Conservation (phyloP, 192 early-diverging fungal species). For the Chytriomyces hyalinus region DNA sequence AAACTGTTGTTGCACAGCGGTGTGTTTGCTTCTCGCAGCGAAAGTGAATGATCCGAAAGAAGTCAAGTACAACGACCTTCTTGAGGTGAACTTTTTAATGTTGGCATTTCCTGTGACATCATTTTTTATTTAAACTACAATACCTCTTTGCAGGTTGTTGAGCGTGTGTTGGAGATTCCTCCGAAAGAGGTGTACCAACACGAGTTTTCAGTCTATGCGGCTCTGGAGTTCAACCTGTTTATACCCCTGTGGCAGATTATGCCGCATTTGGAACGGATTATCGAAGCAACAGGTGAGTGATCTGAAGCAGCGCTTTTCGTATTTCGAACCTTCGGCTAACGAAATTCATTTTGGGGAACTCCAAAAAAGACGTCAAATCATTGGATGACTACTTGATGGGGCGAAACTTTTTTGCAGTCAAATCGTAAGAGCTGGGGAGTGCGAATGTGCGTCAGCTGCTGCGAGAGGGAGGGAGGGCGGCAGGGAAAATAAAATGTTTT, state of each 20-base stretch:
- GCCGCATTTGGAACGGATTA: constrained; percentile 91
- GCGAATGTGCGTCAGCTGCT: not conserved
- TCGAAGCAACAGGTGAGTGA: constrained; percentile 48
- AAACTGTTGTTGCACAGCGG: constrained; percentile 42
- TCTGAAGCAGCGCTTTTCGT: not conserved
- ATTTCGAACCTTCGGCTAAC: not conserved
- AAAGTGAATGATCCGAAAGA: constrained; percentile 90
- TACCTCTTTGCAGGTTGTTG: constrained; percentile 57
- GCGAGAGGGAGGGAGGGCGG: too few relatives aligned
- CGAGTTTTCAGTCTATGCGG: constrained; percentile 90
- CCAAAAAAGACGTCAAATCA: not conserved
- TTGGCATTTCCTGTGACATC: not conserved
- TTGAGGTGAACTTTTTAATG: constrained; percentile 50
- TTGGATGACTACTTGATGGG: constrained; percentile 13
- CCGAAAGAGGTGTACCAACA: constrained; percentile 80
- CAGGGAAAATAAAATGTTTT: too few relatives aligned
- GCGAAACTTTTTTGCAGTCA: constrained; percentile 6
- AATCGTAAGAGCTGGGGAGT: not conserved
- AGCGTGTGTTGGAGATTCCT: constrained; percentile 76
- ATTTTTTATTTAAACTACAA: not conserved
- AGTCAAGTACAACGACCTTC: constrained; percentile 61
- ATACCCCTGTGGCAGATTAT: constrained; percentile 84
- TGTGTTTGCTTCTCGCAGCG: constrained; percentile 79
- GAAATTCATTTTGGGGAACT: not conserved
- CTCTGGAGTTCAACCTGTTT: constrained; percentile 90